Conservation (phyloP, 192 early-diverging fungal species). For the Coemansia biformis region DNA sequence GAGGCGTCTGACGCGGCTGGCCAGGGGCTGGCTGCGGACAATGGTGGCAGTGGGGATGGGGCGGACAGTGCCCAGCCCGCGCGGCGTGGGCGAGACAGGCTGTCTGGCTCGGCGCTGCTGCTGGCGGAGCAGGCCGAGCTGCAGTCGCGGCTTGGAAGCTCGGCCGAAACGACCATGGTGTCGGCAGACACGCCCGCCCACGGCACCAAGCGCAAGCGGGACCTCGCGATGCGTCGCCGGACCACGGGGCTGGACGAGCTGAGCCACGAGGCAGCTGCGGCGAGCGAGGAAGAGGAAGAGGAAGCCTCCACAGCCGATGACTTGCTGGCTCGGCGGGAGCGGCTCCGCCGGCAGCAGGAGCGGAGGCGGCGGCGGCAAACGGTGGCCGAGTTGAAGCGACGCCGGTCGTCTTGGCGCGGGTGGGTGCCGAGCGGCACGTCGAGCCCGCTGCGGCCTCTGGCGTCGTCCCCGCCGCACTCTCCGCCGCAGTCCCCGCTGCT, state of each 20-base stretch:
- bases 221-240: conserved; percentile 10
- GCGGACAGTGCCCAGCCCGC: no score
- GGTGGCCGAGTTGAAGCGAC: conserved; percentile 28
- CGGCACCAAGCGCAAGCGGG: background rate
- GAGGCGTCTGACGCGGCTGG: no score
- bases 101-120: conserved; percentile 18
- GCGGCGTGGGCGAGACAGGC: no score
- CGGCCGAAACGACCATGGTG: conserved; percentile 5
- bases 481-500: conserved; percentile 4
- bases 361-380: conserved; percentile 43
- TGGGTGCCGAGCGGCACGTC: conserved; percentile 23
- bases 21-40: no score
- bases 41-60: no score
- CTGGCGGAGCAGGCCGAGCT: conserved; percentile 36
- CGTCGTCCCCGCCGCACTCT: conserved; percentile 20
- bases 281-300: background rate
- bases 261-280: background rate
- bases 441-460: conserved; percentile 1
- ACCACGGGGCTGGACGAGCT: conserved; percentile 12
- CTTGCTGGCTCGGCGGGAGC: conserved; percentile 21
- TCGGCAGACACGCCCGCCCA: background rate
- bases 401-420: conserved; percentile 49
- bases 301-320: conserved; percentile 2
- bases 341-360: conserved; percentile 41
- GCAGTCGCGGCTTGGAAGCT: conserved; percentile 24